Conservation (phyloP, 345 rosid species). For the Euphorbia lathyris region DNA sequence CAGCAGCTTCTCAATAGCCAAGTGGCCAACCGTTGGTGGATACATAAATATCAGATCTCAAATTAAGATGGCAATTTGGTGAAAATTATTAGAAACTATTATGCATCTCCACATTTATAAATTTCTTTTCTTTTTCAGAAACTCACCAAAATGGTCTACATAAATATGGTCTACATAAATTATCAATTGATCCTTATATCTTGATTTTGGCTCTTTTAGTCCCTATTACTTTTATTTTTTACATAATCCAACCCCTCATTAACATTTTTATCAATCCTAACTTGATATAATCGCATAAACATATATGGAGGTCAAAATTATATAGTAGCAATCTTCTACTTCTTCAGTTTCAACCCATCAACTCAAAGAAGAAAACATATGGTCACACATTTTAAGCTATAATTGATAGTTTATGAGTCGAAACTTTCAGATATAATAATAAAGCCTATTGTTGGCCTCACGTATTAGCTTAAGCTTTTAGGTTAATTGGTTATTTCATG, state of each 20-base stretch:
- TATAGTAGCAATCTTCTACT: background rate
- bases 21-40: background rate
- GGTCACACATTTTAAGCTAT: background rate
- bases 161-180: background rate
- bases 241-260: background rate
- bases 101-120: no score
- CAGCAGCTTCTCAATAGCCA: constrained; percentile 12
- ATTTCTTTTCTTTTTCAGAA: background rate
- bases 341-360: background rate
- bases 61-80: background rate
- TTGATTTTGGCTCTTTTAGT: background rate
- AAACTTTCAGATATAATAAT: no score
- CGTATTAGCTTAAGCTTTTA: no score
- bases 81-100: no score
- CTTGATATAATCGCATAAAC: background rate
- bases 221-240: background rate
- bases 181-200: background rate
- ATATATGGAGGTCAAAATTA: background rate
- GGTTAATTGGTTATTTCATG: no score
- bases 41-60: background rate
- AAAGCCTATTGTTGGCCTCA: no score
- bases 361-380: background rate
- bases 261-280: background rate
- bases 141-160: background rate
- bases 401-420: background rate